Evolutionary conservation across 139 green algal species (phyloP).

Genomic region (Nannochloris sp.): DNA sequence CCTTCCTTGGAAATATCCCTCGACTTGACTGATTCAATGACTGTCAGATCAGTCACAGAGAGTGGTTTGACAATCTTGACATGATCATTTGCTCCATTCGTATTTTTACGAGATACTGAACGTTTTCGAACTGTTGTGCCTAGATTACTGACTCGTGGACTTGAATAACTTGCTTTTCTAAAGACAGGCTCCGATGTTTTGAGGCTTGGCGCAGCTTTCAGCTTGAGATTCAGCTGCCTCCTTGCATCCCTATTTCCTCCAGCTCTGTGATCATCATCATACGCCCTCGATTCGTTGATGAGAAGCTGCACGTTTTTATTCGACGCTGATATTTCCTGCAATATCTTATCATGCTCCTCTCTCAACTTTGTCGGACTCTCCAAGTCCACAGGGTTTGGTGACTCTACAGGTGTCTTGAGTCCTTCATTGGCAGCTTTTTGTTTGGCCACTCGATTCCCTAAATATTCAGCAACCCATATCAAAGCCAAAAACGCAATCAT

Average conservation of each 20-base stretch:
- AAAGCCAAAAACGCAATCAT: too few relatives aligned
- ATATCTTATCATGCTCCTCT: not conserved
- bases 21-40: not conserved
- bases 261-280: not conserved
- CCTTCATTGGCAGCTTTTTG: too few relatives aligned
- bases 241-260: not conserved
- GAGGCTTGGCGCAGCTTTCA: not conserved
- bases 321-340: not conserved
- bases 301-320: not conserved
- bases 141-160: too few relatives aligned
- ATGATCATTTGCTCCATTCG: not conserved
- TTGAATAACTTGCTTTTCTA: too few relatives aligned
- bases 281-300: not conserved
- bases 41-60: not conserved
- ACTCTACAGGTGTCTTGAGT: not conserved
- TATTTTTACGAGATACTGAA: not conserved
- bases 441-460: too few relatives aligned
- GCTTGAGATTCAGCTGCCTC: not conserved
- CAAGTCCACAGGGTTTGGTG: not conserved
- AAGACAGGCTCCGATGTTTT: not conserved
- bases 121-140: not conserved
- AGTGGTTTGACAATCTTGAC: not conserved
- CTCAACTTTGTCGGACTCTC: not conserved
- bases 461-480: too few relatives aligned
- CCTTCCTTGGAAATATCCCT: not conserved